phyloP scores from a whole-genome alignment of 805 yeast species.

The Pichia manshurica region DNA sequence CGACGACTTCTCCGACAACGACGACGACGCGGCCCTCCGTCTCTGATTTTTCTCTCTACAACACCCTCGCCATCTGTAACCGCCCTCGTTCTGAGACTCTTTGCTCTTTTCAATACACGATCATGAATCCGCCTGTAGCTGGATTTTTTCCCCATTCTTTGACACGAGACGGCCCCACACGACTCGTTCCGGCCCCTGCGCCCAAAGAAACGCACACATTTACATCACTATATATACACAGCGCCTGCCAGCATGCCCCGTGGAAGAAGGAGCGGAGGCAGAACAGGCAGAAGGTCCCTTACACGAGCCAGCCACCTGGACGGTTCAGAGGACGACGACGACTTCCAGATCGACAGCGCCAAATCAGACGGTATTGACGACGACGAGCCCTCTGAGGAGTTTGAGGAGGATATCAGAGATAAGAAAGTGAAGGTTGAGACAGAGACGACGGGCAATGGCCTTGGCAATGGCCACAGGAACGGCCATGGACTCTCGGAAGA shows the following conservation, averaged over 20 bases:
- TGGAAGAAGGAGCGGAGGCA: not conserved
- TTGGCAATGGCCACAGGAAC: not conserved
- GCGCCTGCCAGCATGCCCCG: not conserved
- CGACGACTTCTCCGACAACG: conserved; percentile 14
- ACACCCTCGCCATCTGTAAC: too few species aligned
- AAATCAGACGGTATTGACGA: conserved; percentile 9
- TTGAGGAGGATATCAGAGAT: conserved; percentile 18
- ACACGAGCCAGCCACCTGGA: not conserved
- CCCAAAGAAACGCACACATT: too few species aligned
- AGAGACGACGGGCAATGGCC: not conserved
- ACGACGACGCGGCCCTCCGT: conserved; percentile 5
- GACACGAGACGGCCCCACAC: too few species aligned
- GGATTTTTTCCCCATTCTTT: too few species aligned
- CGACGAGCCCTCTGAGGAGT: conserved; percentile 21
- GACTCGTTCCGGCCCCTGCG: too few species aligned
- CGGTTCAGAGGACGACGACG: conserved; percentile 6
- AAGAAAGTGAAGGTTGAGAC: not conserved
- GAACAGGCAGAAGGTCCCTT: not conserved
- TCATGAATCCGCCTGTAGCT: too few species aligned
- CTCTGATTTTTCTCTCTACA: too few species aligned
- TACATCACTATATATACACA: too few species aligned
- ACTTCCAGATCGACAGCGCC: conserved; percentile 15
- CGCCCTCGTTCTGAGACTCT: too few species aligned
- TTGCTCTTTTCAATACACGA: too few species aligned
- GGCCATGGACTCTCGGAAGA: conserved; percentile 10